Evolutionary conservation across 2,329 filamentous ascomycete genomes (phyloP).

Genomic region (Alternaria infectoria): DNA sequence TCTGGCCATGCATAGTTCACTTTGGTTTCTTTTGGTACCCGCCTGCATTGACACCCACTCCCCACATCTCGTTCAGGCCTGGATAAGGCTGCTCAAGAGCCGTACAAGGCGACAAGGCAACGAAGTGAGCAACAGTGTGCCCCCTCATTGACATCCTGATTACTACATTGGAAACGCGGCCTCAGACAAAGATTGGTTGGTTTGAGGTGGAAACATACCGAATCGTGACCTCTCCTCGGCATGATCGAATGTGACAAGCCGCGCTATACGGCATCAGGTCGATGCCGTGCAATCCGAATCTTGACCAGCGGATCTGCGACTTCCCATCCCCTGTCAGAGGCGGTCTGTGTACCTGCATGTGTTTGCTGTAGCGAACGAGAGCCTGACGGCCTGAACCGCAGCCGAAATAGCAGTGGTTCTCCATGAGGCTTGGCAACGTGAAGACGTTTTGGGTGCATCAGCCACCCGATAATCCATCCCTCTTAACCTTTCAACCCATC

Average conservation of each 20-base stretch:
- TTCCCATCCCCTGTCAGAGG: slow-evolving; percentile 20
- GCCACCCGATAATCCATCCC: slow-evolving; percentile 10
- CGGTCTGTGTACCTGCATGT: slow-evolving; percentile 25
- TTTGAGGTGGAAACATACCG: slow-evolving; percentile 10
- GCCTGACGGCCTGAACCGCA: slow-evolving; percentile 21
- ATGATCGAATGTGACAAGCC: slow-evolving; percentile 17
- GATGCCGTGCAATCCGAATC: slow-evolving; percentile 13
- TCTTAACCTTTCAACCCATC: slow-evolving; percentile 4
- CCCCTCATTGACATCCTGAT: slow-evolving; percentile 3
- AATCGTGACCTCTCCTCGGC: slow-evolving; percentile 6
- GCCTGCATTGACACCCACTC: slow-evolving; percentile 15
- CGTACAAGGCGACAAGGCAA: not conserved
- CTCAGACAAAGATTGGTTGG: slow-evolving; percentile 5
- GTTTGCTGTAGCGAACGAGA: slow-evolving; percentile 16
- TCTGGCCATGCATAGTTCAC: slow-evolving; percentile 15
- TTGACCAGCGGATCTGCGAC: slow-evolving; percentile 31
- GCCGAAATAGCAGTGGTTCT: slow-evolving; percentile 30
- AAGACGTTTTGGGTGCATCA: slow-evolving; percentile 27
- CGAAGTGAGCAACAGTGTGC: not conserved
- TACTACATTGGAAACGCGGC: not conserved
- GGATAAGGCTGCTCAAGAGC: not conserved
- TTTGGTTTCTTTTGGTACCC: slow-evolving; percentile 24
- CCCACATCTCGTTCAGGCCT: slow-evolving; percentile 22
- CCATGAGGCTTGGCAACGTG: slow-evolving; percentile 27
- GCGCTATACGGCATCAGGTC: slow-evolving; percentile 27